A percentile compares a stretch with the other conserved stretches of the same genome.
These are phyloP conservation scores for Fusarium ramigenum DNA, from an alignment of 2,329 filamentous ascomycete genomes.

Conservation along the genomic window DNA sequence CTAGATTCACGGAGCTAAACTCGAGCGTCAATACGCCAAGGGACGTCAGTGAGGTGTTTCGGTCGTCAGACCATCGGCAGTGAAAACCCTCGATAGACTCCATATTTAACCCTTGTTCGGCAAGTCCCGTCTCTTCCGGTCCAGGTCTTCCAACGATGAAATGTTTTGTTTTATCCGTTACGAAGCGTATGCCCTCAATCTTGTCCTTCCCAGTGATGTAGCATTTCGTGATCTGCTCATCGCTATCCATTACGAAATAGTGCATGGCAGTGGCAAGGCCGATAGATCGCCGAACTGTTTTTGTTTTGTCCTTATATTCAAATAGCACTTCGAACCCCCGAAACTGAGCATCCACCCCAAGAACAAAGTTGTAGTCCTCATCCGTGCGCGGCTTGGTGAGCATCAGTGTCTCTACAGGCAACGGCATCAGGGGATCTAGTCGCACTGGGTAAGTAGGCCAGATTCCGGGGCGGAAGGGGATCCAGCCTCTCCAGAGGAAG, in stretches of 20 bases:
- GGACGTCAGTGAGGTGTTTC: neutral
- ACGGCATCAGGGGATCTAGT: neutral
- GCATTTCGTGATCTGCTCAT: neutral
- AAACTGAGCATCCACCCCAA: neutral
- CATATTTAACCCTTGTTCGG: neutral
- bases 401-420: neutral
- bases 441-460: neutral
- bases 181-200: neutral
- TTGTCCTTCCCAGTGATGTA: neutral
- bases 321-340: neutral
- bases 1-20: neutral
- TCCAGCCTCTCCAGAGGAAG: neutral
- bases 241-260: neutral
- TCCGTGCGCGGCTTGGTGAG: neutral
- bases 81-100: neutral
- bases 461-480: neutral
- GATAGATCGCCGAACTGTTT: neutral
- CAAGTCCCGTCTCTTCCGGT: neutral
- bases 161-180: neutral
- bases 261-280: neutral
- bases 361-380: neutral
- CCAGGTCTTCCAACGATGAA: neutral
- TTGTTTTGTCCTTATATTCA: neutral
- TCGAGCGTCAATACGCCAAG: neutral
- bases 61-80: neutral